Conservation (phyloP, 768 basidiomycete genomes). For the Cystofilobasidium ferigula region DNA sequence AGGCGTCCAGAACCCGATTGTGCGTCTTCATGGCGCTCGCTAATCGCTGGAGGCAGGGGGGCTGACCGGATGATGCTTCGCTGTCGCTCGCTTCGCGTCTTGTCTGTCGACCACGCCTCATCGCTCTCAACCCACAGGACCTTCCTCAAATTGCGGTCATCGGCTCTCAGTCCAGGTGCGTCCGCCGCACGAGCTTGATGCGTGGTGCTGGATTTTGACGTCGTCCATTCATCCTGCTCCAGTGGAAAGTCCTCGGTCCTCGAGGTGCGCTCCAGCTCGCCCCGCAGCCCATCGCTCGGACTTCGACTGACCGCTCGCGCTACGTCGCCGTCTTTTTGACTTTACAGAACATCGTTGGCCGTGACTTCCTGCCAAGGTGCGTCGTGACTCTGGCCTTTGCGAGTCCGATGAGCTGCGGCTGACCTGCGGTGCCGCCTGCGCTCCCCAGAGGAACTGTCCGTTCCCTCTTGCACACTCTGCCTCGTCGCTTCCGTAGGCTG, state of each 20-base stretch:
- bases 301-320: background rate
- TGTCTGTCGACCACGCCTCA: background rate
- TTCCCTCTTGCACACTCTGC: background rate
- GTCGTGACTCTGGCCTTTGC: background rate
- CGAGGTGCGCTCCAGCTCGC: slow-evolving; percentile 35
- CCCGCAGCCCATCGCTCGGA: background rate
- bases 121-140: slow-evolving; percentile 32
- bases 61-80: background rate
- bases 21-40: slow-evolving; percentile 26
- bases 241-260: slow-evolving; percentile 43
- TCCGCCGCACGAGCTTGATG: no score
- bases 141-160: slow-evolving; percentile 44
- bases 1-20: slow-evolving; percentile 37
- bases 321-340: background rate
- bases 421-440: background rate
- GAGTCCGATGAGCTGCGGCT: background rate
- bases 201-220: no score
- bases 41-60: background rate
- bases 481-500: background rate
- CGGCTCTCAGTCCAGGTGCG: slow-evolving; percentile 39
- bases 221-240: no score
- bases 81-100: background rate
- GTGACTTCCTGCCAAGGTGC: slow-evolving; percentile 74
- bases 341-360: slow-evolving; percentile 85
- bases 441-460: slow-evolving; percentile 56